These are phyloP conservation scores for Ophiocordyceps unilateralis DNA, from an alignment of 2,329 filamentous ascomycete genomes.

Conservation along the genomic window DNA sequence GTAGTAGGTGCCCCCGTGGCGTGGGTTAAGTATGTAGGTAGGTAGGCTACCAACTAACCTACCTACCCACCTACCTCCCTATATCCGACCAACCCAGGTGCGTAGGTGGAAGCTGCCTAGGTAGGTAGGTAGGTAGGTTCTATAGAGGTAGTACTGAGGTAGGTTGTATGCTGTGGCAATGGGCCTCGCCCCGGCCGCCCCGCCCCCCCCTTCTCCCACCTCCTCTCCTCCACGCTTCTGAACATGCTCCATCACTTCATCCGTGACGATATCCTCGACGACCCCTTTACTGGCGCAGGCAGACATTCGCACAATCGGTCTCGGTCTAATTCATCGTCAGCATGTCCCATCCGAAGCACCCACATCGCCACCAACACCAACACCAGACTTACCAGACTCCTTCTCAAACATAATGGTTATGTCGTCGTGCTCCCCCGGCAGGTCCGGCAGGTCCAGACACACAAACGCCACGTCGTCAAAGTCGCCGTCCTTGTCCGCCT, in stretches of 20 bases:
- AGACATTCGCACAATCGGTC: slow-evolving; percentile 33
- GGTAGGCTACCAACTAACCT: no score
- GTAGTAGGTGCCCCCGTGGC: no score
- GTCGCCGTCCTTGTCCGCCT: slow-evolving; percentile 30
- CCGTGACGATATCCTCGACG: slow-evolving; percentile 15
- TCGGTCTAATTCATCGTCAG: slow-evolving; percentile 24
- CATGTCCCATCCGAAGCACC: neutral
- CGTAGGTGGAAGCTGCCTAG: no score
- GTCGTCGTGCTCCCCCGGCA: slow-evolving; percentile 85
- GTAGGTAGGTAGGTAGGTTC: no score
- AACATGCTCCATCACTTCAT: slow-evolving; percentile 5
- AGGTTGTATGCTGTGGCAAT: no score
- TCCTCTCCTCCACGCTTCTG: no score
- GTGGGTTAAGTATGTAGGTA: no score
- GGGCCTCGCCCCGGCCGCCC: no score
- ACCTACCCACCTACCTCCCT: no score
- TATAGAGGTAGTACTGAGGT: no score
- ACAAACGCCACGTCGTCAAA: slow-evolving; percentile 55
- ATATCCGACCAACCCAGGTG: no score
- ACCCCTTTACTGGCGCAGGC: slow-evolving; percentile 38
- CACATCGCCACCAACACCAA: neutral
- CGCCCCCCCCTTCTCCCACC: no score
- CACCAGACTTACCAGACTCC: slow-evolving; percentile 43
- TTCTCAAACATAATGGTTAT: slow-evolving; percentile 72
- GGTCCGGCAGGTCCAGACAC: slow-evolving; percentile 72